These are phyloP conservation scores for Colletotrichum noveboracense DNA, from an alignment of 2,329 filamentous ascomycete genomes.

Conservation along the genomic window DNA sequence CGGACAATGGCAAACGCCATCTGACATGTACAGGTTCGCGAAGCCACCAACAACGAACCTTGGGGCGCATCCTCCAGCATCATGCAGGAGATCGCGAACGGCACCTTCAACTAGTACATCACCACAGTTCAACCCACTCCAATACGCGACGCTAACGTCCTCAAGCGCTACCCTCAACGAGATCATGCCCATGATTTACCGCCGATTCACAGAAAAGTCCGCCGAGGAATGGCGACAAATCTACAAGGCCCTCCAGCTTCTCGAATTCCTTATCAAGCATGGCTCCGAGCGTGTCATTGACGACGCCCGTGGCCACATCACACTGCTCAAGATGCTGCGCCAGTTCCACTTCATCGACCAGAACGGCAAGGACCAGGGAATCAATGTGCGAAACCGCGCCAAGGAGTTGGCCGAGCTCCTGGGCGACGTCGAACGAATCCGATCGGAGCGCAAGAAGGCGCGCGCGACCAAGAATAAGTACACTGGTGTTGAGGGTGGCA, in stretches of 20 bases:
- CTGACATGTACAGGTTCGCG: conserved; percentile 71
- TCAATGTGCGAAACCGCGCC: conserved; percentile 95
- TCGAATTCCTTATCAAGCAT: conserved; percentile 98
- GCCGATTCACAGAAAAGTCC: conserved; percentile 96
- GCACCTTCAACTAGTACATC: conserved; percentile 93
- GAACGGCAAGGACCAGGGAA: conserved; percentile 97
- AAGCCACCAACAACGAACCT: conserved; percentile 98
- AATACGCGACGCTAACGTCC: not conserved
- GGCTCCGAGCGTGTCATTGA: conserved; percentile 97
- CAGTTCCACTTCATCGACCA: conserved; percentile 97
- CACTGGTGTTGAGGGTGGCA: conserved; percentile 87
- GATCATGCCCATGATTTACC: conserved; percentile 99
- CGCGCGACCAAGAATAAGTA: conserved; percentile 92
- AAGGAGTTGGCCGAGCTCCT: conserved; percentile 96
- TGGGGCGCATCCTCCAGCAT: conserved; percentile 86
- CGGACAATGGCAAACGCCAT: not conserved
- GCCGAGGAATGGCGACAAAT: conserved; percentile 99
- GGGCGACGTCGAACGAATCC: conserved; percentile 87
- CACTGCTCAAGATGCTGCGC: conserved; percentile 95
- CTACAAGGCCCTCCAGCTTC: conserved; percentile 95
- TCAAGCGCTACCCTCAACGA: conserved; percentile 92
- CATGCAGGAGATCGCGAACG: conserved; percentile 99
- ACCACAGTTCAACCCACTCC: not conserved
- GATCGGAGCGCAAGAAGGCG: conserved; percentile 86
- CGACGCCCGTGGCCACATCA: conserved; percentile 93